phyloP scores from a whole-genome alignment of 2,329 filamentous ascomycete genomes.

The Neophaeococcomyces mojaviensis region DNA sequence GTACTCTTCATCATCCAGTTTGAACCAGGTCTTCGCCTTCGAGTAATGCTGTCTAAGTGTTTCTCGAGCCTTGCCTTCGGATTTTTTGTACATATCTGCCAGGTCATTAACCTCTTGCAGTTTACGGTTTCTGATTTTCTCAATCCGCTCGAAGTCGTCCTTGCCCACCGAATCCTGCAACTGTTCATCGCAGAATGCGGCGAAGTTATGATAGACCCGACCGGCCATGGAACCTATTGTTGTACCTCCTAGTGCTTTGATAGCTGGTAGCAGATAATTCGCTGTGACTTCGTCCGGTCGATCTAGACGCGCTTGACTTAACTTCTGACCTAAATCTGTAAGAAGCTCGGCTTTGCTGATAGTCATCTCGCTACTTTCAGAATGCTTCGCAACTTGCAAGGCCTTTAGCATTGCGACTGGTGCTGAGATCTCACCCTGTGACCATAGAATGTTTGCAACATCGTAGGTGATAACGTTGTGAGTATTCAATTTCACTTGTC shows the following conservation, averaged over 20 bases:
- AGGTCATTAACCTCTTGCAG: slow-evolving; percentile 71
- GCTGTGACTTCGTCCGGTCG: slow-evolving; percentile 85
- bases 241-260: slow-evolving; percentile 68
- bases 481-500: slow-evolving; percentile 64
- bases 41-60: slow-evolving; percentile 54
- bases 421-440: slow-evolving; percentile 79
- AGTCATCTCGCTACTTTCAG: slow-evolving; percentile 62
- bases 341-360: slow-evolving; percentile 72
- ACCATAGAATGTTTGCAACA: slow-evolving; percentile 84
- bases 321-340: slow-evolving; percentile 78
- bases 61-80: slow-evolving; percentile 44
- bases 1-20: slow-evolving; percentile 83
- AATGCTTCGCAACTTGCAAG: slow-evolving; percentile 54
- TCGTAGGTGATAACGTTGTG: slow-evolving; percentile 73
- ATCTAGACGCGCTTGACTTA: slow-evolving; percentile 82
- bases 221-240: slow-evolving; percentile 66
- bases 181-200: slow-evolving; percentile 89
- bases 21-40: slow-evolving; percentile 79
- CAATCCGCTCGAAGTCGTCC: slow-evolving; percentile 75
- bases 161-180: slow-evolving; percentile 76
- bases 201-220: slow-evolving; percentile 89
- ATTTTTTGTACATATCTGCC: slow-evolving; percentile 48
- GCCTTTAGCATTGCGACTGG: slow-evolving; percentile 84
- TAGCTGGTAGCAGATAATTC: slow-evolving; percentile 74
- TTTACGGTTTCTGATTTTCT: slow-evolving; percentile 72